A percentile compares a stretch with the other conserved stretches of the same genome.
phyloP scores from a whole-genome alignment of 1,139 yeast genomes.

The Candida sp. region DNA sequence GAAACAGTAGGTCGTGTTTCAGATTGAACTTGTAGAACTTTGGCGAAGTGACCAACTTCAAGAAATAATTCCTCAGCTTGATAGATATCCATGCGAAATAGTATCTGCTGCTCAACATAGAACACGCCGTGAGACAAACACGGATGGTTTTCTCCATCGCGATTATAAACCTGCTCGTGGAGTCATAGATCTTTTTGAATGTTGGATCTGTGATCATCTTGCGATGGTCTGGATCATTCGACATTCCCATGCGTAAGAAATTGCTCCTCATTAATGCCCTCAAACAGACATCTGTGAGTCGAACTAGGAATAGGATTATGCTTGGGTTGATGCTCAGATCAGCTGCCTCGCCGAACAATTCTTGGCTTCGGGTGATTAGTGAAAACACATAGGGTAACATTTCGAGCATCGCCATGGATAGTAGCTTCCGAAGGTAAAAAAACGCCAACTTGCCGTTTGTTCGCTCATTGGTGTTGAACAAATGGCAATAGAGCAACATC shows the following conservation, averaged over 20 bases:
- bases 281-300: slow-evolving; percentile 35
- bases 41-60: slow-evolving; percentile 19
- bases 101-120: slow-evolving; percentile 42
- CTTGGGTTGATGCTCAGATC: slow-evolving; percentile 47
- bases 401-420: slow-evolving; percentile 30
- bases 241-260: slow-evolving; percentile 20
- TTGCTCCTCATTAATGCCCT: slow-evolving; percentile 33
- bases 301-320: slow-evolving; percentile 38
- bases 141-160: slow-evolving; percentile 35
- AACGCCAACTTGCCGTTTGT: slow-evolving; percentile 24
- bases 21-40: neutral
- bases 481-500: slow-evolving; percentile 33
- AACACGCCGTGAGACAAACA: slow-evolving; percentile 32
- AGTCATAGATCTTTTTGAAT: slow-evolving; percentile 20
- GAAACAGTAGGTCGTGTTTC: neutral
- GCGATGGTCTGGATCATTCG: slow-evolving; percentile 19
- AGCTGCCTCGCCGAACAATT: slow-evolving; percentile 27
- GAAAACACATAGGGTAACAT: slow-evolving; percentile 40
- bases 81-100: slow-evolving; percentile 54
- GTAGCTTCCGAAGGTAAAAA: slow-evolving; percentile 32
- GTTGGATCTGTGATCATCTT: slow-evolving; percentile 17
- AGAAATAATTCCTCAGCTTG: slow-evolving; percentile 39
- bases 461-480: slow-evolving; percentile 37
- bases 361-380: slow-evolving; percentile 23
- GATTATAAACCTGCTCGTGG: slow-evolving; percentile 27